These are phyloP conservation scores for Daldinia caldariorum DNA, from an alignment of 495 filamentous ascomycete species.

Conservation along the genomic window DNA sequence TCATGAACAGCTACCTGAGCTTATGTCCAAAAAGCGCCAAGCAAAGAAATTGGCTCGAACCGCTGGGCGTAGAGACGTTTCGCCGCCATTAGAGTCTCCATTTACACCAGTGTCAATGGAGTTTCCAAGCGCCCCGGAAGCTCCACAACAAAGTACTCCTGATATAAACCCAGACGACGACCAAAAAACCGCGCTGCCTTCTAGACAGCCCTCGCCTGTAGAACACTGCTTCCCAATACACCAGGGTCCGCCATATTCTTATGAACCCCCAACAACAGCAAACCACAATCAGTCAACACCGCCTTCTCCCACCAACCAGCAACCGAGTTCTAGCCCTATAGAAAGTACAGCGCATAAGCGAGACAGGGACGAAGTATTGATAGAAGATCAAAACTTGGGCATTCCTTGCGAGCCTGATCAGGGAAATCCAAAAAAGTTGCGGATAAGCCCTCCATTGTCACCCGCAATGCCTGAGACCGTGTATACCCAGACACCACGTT, in stretches of 20 bases:
- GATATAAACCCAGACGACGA: too few relatives aligned
- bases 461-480: neutral
- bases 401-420: neutral
- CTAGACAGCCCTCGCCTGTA: neutral
- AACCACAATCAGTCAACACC: neutral
- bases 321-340: neutral
- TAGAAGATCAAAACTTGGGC: neutral
- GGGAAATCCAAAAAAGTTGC: neutral
- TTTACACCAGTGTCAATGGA: neutral
- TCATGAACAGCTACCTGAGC: neutral
- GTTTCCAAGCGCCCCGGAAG: neutral
- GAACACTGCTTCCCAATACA: neutral
- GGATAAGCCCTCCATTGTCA: neutral
- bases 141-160: neutral
- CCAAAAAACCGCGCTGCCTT: neutral
- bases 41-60: constrained; percentile 1
- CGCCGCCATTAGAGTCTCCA: neutral
- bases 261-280: neutral
- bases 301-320: neutral
- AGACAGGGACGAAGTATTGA: neutral
- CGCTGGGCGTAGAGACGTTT: neutral
- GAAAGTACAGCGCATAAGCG: constrained; percentile 10
- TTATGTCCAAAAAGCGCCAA: neutral
- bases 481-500: neutral
- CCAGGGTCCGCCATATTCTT: neutral